Conservation (phyloP, 129 eudicot genomes). For the Flaveria brownii region DNA sequence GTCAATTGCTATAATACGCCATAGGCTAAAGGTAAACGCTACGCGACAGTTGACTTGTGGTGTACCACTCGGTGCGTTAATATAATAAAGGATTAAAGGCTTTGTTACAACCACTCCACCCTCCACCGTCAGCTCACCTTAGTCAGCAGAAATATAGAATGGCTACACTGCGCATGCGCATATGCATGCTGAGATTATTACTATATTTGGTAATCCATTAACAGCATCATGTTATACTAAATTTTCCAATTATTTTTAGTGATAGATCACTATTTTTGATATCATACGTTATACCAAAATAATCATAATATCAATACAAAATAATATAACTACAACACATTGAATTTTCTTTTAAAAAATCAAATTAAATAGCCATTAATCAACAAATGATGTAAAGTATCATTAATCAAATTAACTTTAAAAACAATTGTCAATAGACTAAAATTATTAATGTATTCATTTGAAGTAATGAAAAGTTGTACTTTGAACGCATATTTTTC, state of each 20-base stretch:
- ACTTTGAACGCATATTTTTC: neutral
- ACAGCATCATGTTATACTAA: neutral
- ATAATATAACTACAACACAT: too few relatives aligned
- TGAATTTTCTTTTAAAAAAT: neutral
- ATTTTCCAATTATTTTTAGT: conserved; percentile 5
- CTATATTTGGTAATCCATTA: conserved; percentile 12
- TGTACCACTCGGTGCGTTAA: conserved; percentile 36
- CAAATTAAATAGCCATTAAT: neutral
- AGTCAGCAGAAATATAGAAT: conserved; percentile 10
- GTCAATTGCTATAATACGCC: conserved; percentile 37
- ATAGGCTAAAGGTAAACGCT: conserved; percentile 36
- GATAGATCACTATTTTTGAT: neutral
- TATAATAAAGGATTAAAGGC: conserved; percentile 33
- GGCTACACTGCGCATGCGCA: conserved; percentile 38
- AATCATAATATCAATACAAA: neutral
- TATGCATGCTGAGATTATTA: conserved; percentile 23
- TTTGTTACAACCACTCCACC: conserved; percentile 79
- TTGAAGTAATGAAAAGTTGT: neutral
- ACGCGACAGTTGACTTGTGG: conserved; percentile 53
- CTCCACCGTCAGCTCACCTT: conserved; percentile 40
- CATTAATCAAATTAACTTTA: neutral
- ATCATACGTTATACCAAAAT: neutral
- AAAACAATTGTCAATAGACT: neutral
- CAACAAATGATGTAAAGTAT: neutral
- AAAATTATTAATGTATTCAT: too few relatives aligned